phyloP scores from a whole-genome alignment of 202 grass and related monocot species.

The Carex arenaria region DNA sequence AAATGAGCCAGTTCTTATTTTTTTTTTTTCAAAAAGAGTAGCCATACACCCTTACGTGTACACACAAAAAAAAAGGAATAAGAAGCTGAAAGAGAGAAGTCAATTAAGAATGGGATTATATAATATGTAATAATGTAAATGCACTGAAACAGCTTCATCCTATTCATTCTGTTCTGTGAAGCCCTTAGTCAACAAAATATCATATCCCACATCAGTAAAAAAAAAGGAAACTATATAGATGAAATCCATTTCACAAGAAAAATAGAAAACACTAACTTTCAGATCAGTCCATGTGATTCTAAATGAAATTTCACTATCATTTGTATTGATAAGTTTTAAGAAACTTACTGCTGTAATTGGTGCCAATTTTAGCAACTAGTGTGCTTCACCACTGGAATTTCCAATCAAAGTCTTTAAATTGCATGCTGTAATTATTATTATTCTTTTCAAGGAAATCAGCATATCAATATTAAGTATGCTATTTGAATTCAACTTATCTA shows the following conservation, averaged over 20 bases:
- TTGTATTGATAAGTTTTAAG: background rate
- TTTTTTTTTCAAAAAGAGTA: background rate
- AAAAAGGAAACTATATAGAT: background rate
- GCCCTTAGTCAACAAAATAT: background rate
- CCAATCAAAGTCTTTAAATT: background rate
- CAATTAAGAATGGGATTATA: background rate
- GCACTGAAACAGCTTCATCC: background rate
- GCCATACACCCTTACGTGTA: background rate
- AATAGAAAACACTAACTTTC: background rate
- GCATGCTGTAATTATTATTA: background rate
- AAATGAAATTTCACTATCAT: background rate
- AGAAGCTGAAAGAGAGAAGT: background rate
- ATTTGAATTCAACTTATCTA: background rate
- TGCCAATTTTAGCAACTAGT: background rate
- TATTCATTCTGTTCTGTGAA: background rate
- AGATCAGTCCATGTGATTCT: background rate
- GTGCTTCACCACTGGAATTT: background rate
- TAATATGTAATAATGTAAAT: background rate
- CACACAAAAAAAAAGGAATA: slow-evolving; percentile 6
- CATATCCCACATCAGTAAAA: background rate
- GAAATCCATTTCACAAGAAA: background rate
- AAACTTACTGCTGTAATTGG: background rate
- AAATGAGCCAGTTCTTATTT: background rate
- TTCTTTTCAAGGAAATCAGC: background rate
- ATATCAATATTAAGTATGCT: background rate